phyloP scores from a whole-genome alignment of 192 early-diverging fungal genomes.

The Spizellomyces punctatus region DNA sequence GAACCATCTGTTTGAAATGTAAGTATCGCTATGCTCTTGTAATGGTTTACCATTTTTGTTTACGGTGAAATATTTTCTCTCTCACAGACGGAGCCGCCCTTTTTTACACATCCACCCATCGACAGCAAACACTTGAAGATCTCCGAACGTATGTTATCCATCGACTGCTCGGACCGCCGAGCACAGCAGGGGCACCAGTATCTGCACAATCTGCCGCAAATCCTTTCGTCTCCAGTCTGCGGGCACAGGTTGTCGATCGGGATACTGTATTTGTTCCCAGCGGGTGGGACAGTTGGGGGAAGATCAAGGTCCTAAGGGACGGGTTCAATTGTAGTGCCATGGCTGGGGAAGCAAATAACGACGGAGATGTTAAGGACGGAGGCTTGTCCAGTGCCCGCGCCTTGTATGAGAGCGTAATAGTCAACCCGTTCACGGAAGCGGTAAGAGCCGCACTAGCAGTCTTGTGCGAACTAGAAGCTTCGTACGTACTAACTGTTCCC shows the following conservation, averaged over 20 bases:
- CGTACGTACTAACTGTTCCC: neutral
- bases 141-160: slow-evolving; percentile 84
- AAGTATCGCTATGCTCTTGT: slow-evolving; percentile 24
- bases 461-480: neutral
- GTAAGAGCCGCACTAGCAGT: neutral
- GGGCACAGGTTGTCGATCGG: slow-evolving; percentile 84
- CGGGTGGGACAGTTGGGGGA: slow-evolving; percentile 93
- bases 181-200: neutral
- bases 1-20: slow-evolving; percentile 91
- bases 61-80: neutral
- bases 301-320: slow-evolving; percentile 65
- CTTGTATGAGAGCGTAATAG: slow-evolving; percentile 40
- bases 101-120: slow-evolving; percentile 83
- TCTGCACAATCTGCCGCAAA: slow-evolving; percentile 7
- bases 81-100: slow-evolving; percentile 81
- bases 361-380: slow-evolving; percentile 12
- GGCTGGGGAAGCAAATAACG: slow-evolving; percentile 66
- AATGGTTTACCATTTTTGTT: neutral
- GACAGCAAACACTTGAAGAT: slow-evolving; percentile 72
- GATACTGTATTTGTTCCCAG: slow-evolving; percentile 85
- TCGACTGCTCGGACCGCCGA: slow-evolving; percentile 54
- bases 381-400: slow-evolving; percentile 19
- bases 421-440: slow-evolving; percentile 22
- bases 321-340: slow-evolving; percentile 39
- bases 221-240: slow-evolving; percentile 40